Evolutionary conservation across 1,139 yeast genomes (phyloP), one percentile per base, ranked within the genome.

Genomic region (Trichomonascaceae sp.): DNA sequence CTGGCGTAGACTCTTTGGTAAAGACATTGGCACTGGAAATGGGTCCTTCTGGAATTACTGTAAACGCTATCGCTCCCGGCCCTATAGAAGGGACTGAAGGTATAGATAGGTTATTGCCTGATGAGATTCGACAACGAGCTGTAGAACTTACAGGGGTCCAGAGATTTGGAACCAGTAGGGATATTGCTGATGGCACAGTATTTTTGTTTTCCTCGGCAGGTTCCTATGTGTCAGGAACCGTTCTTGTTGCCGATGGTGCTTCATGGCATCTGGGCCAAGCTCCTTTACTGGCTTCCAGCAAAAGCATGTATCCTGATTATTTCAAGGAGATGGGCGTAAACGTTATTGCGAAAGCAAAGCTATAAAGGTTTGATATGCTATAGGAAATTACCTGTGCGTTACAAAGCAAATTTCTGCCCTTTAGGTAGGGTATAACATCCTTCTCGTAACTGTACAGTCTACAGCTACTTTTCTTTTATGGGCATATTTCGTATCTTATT

Each of bases 111-210:
- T 75, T 78, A 46, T 63, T 76, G 9, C 75, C 78, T 9, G 72
- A 72, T 13, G 80, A 78, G 20, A 68, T 72, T 45, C 65, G 64
- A 6, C 70, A 71, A 5, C 72, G 77, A 27, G 63, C 79, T 38
- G 59, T 66, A 2, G 71, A 75, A 57, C 74, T 69, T 58, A 77
- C 88, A 36, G 98, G 98, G 2, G 70, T 89, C 60, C 95, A 86
- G 69, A 76, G 93, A 67, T 70, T 82, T 53, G 98, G 98, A 1
- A 66, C 79, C 2, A 81, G 90, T 12, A 73, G 71, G 55, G 98
- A 91, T 67, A 87, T 91, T 66, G 97, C 98, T 15, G 86, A 91
- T 60, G 83, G 95, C 1, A 90, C 98, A 0, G 87, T 87, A 0
- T 91, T 76, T 67, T 73, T 91, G 61, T 86, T 91, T 65, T 86